Base-by-base conservation (phyloP, 306 rosid genomes). In the Sophora flavescens region DNA sequence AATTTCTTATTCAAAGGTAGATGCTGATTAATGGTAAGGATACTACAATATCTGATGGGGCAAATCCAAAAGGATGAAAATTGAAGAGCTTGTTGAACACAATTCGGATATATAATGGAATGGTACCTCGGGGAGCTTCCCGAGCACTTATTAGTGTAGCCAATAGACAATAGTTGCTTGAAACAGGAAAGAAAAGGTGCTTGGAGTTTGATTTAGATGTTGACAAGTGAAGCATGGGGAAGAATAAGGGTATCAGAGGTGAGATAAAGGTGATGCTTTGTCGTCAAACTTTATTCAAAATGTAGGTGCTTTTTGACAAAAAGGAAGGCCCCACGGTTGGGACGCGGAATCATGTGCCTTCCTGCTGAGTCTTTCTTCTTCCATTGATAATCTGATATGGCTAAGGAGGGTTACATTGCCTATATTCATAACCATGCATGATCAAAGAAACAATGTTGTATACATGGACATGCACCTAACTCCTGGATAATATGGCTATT, bases 321-420 rank as follows among this genome's bases (percentile, higher is more conserved):
- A 81, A 63, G 82, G 81, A 39, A 26, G 80, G 86, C 74, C 56
- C 75, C 92, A 70, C 6, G 38, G 65, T 22, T 74, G 32, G 74
- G 88, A 68, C 60, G 58, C 48, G 51, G 93, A 84, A 91, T 91
- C 96, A 74, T 82, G 93, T 91, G 86, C 91, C 78, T 82, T 84
- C 81, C 72, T 61, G 59, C 52, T 9, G 15, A 44, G 82, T 41
- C 84, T 78, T 84, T 69, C 50, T 44, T 44, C 68, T 82, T 58
- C 66, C 70, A 14, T 57, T 51, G 33, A 75, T 51, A 64, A 64
- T 57, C 39, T 68, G 28, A 11, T 62, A 26, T 8, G 44, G 60
- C 26, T 78, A 78, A 38, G 53, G 54, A 69, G 82, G 63, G n/a
- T 42, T 57, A 56, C 68, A 35, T 57, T 57, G 39, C 33, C 33